Evolutionary conservation across 108 stramenopile species (phyloP), one percentile per base, ranked within the genome.

Genomic region (Cyclotella kingstonii): DNA sequence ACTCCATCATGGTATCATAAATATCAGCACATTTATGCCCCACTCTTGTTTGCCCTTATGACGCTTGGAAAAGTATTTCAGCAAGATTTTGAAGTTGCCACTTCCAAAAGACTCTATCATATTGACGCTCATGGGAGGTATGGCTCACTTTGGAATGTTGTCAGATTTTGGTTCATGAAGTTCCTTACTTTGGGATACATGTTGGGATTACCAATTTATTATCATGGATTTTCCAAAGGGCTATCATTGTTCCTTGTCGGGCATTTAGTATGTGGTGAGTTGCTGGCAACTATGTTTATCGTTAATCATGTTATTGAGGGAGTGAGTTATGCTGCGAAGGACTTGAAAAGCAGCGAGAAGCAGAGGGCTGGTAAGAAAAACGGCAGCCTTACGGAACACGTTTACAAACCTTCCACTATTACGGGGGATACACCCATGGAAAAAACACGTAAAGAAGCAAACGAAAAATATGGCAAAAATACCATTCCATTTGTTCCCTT

Each of bases 261-360:
- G 5, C 82, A 83, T 48, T 73, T 71, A 28, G 60, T 76, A 8
- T 79, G 79, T 52, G 82, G 82, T 35, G 82, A 83, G 49, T 47
- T 83, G 31, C 62, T 83, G 42, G 82, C 82, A 0, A 83, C 82
- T 3, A 83, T 83, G 82, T 83, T 83, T 52, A 80, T 83, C 38
- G 82, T 83, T 25, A 83, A 83, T 52, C 84, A 85, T 60, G 79
- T 85, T n/a, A 81, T 78, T 55, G 81, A 80, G 53, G 81, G 79
- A 17, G 84, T 80, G 6, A 57, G 62, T 41, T 85, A 77, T 56
- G 78, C 56, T 0, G 48, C 57, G 31, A 83, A 80, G 61, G 66
- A 44, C 15, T 42, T 31, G 12, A 40, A 33, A 36, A 66, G n/a
- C n/a, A n/a, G n/a, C n/a, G n/a, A n/a, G n/a, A n/a, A n/a, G n/a